Evolutionary conservation across 1,284 basidiomycete species (phyloP).

Genomic region (Porodaedalea pini): DNA sequence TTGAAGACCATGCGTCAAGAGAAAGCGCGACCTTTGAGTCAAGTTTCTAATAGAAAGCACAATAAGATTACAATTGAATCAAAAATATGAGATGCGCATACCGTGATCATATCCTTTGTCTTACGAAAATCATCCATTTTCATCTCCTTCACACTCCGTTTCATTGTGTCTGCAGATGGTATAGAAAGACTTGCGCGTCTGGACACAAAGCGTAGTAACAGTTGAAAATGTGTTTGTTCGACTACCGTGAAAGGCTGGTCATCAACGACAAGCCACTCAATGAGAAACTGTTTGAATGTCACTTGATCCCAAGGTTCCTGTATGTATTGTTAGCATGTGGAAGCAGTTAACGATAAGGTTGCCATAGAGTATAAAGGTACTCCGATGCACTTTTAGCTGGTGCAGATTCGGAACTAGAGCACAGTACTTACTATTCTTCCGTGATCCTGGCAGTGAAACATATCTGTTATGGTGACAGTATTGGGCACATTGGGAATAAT

Average conservation of each 20-base stretch:
- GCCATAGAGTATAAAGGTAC: background rate
- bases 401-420: too few relatives aligned
- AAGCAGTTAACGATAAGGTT: background rate
- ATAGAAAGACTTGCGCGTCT: slow-evolving; percentile 6
- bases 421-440: background rate
- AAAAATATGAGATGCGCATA: slow-evolving; percentile 13
- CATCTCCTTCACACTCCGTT: slow-evolving; percentile 11
- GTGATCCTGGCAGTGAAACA: background rate
- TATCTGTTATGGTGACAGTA: background rate
- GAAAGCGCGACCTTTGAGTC: too few relatives aligned
- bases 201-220: slow-evolving; percentile 25
- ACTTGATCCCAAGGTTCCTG: slow-evolving; percentile 18
- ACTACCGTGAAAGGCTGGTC: slow-evolving; percentile 35
- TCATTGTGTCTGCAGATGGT: slow-evolving; percentile 12
- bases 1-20: too few relatives aligned
- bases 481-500: background rate
- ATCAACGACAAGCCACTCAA: slow-evolving; percentile 30
- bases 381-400: too few relatives aligned
- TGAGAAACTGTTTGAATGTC: slow-evolving; percentile 29
- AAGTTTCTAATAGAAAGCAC: too few relatives aligned
- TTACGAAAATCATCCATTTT: slow-evolving; percentile 17
- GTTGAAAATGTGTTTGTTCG: slow-evolving; percentile 28
- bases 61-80: too few relatives aligned
- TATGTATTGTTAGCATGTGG: too few relatives aligned
- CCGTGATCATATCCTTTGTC: slow-evolving; percentile 10